Base-by-base conservation (phyloP, 768 basidiomycete species). In the Podaxis rugospora region DNA sequence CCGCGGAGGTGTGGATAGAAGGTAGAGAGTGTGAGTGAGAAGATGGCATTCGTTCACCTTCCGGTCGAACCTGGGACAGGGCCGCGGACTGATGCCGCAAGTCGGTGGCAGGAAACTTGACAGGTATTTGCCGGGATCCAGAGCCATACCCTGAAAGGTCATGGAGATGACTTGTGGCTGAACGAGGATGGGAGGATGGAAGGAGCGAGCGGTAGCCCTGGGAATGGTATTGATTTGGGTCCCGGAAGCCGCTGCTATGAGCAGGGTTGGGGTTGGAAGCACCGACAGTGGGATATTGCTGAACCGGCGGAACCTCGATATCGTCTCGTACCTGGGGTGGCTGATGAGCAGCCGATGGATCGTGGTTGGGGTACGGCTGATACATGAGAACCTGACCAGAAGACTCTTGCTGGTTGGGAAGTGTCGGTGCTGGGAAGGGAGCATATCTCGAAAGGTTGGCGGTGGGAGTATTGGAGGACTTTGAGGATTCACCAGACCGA, bases 351-450 rank as follows among this genome's bases (percentile, higher is more conserved):
- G 54, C 63, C 28, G 62, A 66, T 21, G 35, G 56, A 58, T 51
- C 61, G 58, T 36, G 62, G 39, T 70, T 71, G 52, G 69, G 70
- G 62, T 79, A 80, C 16, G 78, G 77, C 44, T 79, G 74, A 61
- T 75, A 75, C 78, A 79, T 76, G 21, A 74, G 68, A 23, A 78
- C 72, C 10, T 76, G 71, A 44, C 64, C 62, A 51, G 70, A 63
- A 21, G 69, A 67, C n/a, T 65, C 63, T 32, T 68, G 69, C 21
- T 63, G 66, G 52, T 67, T 70, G 52, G 69, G 68, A 21, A 70
- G 71, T 51, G 71, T 70, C 42, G 74, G 70, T 1, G 74, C 67
- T 14, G 78, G 73, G 65, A 77, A 79, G 3, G 79, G 69, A 4
- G 77, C 76, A 62, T 77, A 82, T 5, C 73, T 74, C n/a, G 78